Evolutionary conservation across 441 rosid genomes (phyloP).

Genomic region (Sinapis alba): DNA sequence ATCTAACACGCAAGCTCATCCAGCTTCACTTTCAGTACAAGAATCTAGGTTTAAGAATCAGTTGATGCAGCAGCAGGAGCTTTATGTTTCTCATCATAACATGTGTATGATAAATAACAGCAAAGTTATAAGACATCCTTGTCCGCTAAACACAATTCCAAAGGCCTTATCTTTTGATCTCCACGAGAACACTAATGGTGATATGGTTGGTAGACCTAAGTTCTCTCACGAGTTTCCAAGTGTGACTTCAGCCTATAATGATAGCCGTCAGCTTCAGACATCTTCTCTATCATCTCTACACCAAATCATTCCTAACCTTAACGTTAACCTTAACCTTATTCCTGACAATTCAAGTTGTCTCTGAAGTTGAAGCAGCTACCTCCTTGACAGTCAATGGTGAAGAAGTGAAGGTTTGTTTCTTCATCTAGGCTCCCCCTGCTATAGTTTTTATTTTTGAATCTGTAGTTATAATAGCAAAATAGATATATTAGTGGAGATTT

Average conservation of each 20-base stretch:
- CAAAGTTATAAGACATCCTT: not conserved
- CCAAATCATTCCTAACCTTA: slow-evolving; percentile 13
- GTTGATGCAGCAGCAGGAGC: slow-evolving; percentile 14
- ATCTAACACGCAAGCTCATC: not conserved
- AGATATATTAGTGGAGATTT: not conserved
- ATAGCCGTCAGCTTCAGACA: not conserved
- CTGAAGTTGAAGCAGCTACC: not conserved
- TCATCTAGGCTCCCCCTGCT: not conserved
- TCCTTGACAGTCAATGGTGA: not conserved
- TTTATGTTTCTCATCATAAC: slow-evolving; percentile 8
- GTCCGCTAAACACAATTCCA: slow-evolving; percentile 7
- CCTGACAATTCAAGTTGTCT: slow-evolving; percentile 5
- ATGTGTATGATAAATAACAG: not conserved
- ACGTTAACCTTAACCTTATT: slow-evolving; percentile 6
- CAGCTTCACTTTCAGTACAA: not conserved
- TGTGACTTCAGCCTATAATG: not conserved
- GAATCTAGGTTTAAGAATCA: slow-evolving; percentile 16
- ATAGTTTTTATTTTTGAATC: not conserved
- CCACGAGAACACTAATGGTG: not conserved
- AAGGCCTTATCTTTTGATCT: not conserved
- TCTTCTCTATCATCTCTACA: slow-evolving; percentile 5
- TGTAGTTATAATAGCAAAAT: not conserved
- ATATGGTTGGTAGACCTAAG: slow-evolving; percentile 1
- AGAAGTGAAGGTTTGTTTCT: not conserved
- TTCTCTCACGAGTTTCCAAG: not conserved